Percentiles rank a stretch among this genome's conserved stretches.
Evolutionary conservation across 2,329 filamentous ascomycete genomes (phyloP).

Genomic region (Acephala macrosclerotiorum): DNA sequence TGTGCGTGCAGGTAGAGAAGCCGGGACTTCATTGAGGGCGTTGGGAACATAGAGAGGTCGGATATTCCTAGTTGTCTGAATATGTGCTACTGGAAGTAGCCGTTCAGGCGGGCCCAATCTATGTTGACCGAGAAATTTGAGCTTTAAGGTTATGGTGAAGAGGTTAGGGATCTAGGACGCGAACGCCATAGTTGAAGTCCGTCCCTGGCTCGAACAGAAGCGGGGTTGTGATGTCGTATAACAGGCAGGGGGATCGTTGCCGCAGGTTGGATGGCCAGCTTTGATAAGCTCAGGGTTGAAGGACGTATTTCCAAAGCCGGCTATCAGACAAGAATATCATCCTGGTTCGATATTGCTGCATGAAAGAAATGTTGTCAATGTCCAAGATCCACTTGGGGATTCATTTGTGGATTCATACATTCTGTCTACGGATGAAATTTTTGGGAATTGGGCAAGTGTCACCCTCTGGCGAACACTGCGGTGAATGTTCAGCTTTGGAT

Average conservation of each 20-base stretch:
- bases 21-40: background rate
- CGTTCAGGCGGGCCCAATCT: background rate
- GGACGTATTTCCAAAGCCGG: background rate
- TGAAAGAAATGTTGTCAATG: background rate
- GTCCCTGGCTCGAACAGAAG: background rate
- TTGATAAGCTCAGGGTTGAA: no score
- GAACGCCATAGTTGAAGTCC: background rate
- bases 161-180: background rate
- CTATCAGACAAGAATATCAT: background rate
- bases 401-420: background rate
- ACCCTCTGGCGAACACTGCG: background rate
- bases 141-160: background rate
- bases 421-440: background rate
- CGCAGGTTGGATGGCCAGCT: no score
- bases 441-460: background rate
- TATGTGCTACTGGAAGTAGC: background rate
- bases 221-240: no score
- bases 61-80: background rate
- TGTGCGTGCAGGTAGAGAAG: background rate
- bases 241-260: no score
- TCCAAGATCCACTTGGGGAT: no score
- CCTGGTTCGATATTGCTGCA: background rate
- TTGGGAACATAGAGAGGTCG: background rate
- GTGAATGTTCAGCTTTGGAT: background rate
- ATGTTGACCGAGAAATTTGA: background rate